A percentile compares a stretch with the other conserved stretches of the same genome.
phyloP scores from a whole-genome alignment of 176 grass and related monocot species.

The Canna indica region DNA sequence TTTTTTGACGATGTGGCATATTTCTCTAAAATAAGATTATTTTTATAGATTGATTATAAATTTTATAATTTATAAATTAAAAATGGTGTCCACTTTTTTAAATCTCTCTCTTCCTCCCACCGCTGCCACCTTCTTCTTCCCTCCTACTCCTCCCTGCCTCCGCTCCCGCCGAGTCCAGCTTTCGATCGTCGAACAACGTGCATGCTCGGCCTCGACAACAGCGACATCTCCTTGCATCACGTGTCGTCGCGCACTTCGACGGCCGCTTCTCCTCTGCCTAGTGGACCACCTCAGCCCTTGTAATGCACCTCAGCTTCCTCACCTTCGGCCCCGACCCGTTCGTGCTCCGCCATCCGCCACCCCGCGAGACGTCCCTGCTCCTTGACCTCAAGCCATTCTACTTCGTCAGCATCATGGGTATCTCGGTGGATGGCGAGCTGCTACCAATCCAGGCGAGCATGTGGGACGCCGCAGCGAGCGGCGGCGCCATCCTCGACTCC shows the following conservation, averaged over 20 bases:
- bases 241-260: slow-evolving; percentile 35
- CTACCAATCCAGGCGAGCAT: slow-evolving; percentile 40
- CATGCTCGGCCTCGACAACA: slow-evolving; percentile 54
- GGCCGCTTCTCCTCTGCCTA: slow-evolving; percentile 81
- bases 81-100: too few species aligned
- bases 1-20: too few species aligned
- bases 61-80: too few species aligned
- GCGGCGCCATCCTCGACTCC: slow-evolving; percentile 58
- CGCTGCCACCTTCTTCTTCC: too few species aligned
- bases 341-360: neutral
- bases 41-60: too few species aligned
- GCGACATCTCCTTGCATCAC: slow-evolving; percentile 31
- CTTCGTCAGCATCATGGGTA: slow-evolving; percentile 26
- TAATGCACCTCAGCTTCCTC: slow-evolving; percentile 53
- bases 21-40: too few species aligned
- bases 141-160: too few species aligned
- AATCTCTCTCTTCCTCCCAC: too few species aligned
- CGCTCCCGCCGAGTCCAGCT: slow-evolving; percentile 27
- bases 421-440: slow-evolving; percentile 33
- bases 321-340: slow-evolving; percentile 46
- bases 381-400: slow-evolving; percentile 24
- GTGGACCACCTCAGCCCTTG: slow-evolving; percentile 39
- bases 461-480: slow-evolving; percentile 31
- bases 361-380: slow-evolving; percentile 21
- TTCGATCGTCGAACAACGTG: slow-evolving; percentile 54